Evolutionary conservation across 208 protist species (phyloP), one percentile per base, ranked within the genome.

Genomic region (Crithidia thermophila): DNA sequence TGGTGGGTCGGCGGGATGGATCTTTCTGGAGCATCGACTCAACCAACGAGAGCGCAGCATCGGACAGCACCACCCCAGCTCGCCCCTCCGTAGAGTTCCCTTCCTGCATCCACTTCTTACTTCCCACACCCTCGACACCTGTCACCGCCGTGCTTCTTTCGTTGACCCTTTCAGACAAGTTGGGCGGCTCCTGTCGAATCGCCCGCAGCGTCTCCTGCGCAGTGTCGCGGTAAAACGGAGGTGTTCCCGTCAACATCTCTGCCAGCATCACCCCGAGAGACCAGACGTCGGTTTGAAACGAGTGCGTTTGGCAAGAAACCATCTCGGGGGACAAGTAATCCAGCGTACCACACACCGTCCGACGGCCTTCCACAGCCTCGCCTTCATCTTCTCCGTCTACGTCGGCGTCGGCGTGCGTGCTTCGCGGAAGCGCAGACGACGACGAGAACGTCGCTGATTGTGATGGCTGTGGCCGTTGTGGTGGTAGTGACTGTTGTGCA

Each of bases 251-350:
- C 30, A 97, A 58, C 86, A 97, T 86, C 78, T 97, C 87, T 27
- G 75, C 87, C 10, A 95, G 40, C 67, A 93, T 88, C 20, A 84
- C 86, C 10, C 92, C 92, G 0, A 97, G 80, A n/a, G 90, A 94
- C 90, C 92, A 97, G 10, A 97, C 82, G 66, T 97, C 92, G 37
- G 88, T 90, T 36, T 90, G 84, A 20, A 23, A 57, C 2, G 77
- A 83, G 77, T 93, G 84, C 36, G 75, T 67, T 36, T 67, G 47
- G 28, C 82, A 82, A 25, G 46, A 42, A 9, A 99, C 70, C 88
- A 99, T 98, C 84, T 99, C 99, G 3, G 99, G 99, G 0, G 98
- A 97, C 8, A 99, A 76, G 76, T 99, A 99, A 77, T 99, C 98
- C 2, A 99, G 87, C 5, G 99, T 99, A n/a, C 98, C 97, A 62